phyloP scores from a whole-genome alignment of 2,329 filamentous ascomycete genomes.

The Fonsecaea erecta region DNA sequence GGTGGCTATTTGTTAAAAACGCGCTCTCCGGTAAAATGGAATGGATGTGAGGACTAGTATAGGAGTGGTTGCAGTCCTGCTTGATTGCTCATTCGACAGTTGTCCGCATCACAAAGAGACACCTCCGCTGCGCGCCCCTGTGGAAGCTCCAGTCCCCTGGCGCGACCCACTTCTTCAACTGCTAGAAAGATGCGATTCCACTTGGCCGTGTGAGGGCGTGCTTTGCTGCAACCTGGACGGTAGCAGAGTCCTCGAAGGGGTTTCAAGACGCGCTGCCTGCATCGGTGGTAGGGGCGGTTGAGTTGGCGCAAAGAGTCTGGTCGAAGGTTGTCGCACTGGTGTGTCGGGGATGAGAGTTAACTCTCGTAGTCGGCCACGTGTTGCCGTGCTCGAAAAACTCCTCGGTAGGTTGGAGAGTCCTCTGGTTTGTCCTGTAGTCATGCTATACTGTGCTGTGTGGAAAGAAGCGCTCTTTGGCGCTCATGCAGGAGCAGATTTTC shows the following conservation, averaged over 20 bases:
- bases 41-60: too few relatives aligned
- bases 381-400: not conserved
- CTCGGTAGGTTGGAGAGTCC: not conserved
- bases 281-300: not conserved
- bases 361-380: not conserved
- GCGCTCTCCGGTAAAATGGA: too few relatives aligned
- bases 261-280: not conserved
- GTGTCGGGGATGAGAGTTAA: not conserved
- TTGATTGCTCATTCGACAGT: too few relatives aligned
- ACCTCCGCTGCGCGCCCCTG: too few relatives aligned
- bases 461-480: not conserved
- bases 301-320: not conserved
- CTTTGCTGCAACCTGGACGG: not conserved
- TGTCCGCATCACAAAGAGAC: too few relatives aligned
- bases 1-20: too few relatives aligned
- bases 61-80: too few relatives aligned
- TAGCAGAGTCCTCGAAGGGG: not conserved
- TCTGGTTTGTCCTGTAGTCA: not conserved
- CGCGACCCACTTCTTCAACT: slow-evolving; percentile 2
- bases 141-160: not conserved
- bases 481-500: not conserved
- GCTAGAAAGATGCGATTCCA: not conserved
- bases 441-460: not conserved
- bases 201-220: not conserved
- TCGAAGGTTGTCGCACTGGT: not conserved